Conservation (phyloP, 1,139 yeast genomes). For the Kodamaea arcana region DNA sequence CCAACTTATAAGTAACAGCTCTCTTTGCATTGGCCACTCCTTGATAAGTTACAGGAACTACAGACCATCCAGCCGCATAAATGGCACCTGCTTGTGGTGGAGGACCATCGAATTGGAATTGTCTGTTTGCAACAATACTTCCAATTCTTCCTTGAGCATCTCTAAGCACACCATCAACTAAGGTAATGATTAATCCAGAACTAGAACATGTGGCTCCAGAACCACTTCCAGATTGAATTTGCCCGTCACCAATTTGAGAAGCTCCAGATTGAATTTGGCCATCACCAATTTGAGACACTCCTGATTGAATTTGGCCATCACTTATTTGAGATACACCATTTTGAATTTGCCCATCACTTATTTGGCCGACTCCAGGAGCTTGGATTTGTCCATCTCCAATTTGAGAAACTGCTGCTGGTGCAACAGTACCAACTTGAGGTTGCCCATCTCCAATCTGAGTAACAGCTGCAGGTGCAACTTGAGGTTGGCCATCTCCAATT, state of each 20-base stretch:
- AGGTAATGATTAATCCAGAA: slow-evolving; percentile 26
- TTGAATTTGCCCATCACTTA: slow-evolving; percentile 9
- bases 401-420: slow-evolving; percentile 20
- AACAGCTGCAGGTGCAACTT: slow-evolving; percentile 20
- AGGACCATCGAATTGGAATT: slow-evolving; percentile 45
- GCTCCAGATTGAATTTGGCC: slow-evolving; percentile 29
- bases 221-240: slow-evolving; percentile 3
- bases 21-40: slow-evolving; percentile 17
- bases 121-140: slow-evolving; percentile 43
- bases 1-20: slow-evolving; percentile 26
- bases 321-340: slow-evolving; percentile 23
- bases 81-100: slow-evolving; percentile 43
- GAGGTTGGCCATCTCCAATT: slow-evolving; percentile 41
- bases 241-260: slow-evolving; percentile 25
- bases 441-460: slow-evolving; percentile 36
- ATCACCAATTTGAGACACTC: slow-evolving; percentile 13
- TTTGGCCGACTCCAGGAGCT: slow-evolving; percentile 10
- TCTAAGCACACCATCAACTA: slow-evolving; percentile 26
- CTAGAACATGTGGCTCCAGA: slow-evolving; percentile 23
- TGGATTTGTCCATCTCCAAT: slow-evolving; percentile 32
- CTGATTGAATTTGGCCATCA: slow-evolving; percentile 22
- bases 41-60: slow-evolving; percentile 20
- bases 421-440: slow-evolving; percentile 25
- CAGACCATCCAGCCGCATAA: slow-evolving; percentile 38
- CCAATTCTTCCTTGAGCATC: slow-evolving; percentile 38